Evolutionary conservation across 2,329 filamentous ascomycete species (phyloP).

Genomic region (Curvularia sp.): DNA sequence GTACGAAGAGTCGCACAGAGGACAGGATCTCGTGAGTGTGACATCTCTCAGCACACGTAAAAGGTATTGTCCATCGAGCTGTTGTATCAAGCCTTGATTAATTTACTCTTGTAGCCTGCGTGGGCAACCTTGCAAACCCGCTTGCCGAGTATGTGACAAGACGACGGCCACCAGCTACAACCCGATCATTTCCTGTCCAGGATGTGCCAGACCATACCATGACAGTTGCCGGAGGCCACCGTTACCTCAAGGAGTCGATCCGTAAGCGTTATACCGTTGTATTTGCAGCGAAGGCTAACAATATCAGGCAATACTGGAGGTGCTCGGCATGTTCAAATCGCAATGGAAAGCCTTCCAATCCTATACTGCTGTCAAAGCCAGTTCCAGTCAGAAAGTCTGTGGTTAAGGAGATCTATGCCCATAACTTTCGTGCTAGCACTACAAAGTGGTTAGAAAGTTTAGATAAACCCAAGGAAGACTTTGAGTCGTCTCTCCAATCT

Average conservation of each 20-base stretch:
- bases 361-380: neutral
- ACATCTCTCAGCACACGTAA: neutral
- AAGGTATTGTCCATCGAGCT: neutral
- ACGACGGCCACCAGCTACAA: slow-evolving; percentile 31
- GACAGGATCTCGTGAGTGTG: no score
- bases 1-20: neutral
- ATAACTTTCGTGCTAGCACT: neutral
- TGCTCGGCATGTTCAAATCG: slow-evolving; percentile 23
- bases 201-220: slow-evolving; percentile 47
- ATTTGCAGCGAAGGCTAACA: slow-evolving; percentile 11
- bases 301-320: slow-evolving; percentile 20
- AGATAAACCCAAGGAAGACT: neutral
- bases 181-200: slow-evolving; percentile 41
- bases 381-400: slow-evolving; percentile 1
- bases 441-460: neutral
- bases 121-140: slow-evolving; percentile 9
- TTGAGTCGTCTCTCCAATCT: neutral
- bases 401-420: slow-evolving; percentile 3
- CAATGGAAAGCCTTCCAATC: neutral
- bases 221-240: slow-evolving; percentile 43
- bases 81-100: neutral
- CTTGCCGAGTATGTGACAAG: slow-evolving; percentile 44
- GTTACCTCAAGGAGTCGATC: slow-evolving; percentile 14
- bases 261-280: slow-evolving; percentile 13
- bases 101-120: neutral